Evolutionary conservation across 164 flowering plant species (phyloP).

Genomic region (Berberis vulgaris): DNA sequence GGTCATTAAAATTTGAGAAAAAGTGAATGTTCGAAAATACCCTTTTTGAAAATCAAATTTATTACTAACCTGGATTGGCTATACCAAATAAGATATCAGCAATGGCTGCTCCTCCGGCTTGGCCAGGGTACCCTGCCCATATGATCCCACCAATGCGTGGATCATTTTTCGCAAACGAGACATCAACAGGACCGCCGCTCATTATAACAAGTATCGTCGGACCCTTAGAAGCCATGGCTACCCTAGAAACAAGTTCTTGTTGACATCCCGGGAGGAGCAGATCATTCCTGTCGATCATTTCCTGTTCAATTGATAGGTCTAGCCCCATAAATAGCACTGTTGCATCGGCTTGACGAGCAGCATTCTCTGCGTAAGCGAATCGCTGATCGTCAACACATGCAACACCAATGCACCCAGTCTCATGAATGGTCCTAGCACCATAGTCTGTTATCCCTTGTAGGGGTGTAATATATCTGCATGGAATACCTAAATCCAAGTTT

Average conservation of each 20-base stretch:
- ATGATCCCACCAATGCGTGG: conserved; percentile 50
- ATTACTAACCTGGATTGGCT: conserved; percentile 58
- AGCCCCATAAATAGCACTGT: conserved; percentile 80
- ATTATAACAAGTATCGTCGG: conserved; percentile 68
- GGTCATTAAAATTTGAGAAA: too few species aligned
- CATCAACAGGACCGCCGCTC: conserved; percentile 91
- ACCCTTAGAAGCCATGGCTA: conserved; percentile 63
- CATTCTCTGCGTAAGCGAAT: conserved; percentile 49
- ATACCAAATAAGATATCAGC: conserved; percentile 80
- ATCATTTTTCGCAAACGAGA: conserved; percentile 64
- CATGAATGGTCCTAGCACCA: conserved; percentile 36
- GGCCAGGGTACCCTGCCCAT: conserved; percentile 97
- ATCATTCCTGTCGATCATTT: conserved; percentile 48
- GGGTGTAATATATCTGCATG: conserved; percentile 75
- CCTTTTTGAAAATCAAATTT: neutral
- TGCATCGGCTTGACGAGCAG: conserved; percentile 70
- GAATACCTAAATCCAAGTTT: conserved; percentile 35
- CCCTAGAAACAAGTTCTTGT: conserved; percentile 60
- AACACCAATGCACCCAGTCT: conserved; percentile 57
- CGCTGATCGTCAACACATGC: conserved; percentile 33
- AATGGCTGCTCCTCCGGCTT: conserved; percentile 85
- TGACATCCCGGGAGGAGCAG: conserved; percentile 79
- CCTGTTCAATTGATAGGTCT: conserved; percentile 85
- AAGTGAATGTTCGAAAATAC: too few species aligned
- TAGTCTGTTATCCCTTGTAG: conserved; percentile 62